Evolutionary conservation across 1,139 yeast genomes (phyloP), one percentile per base, ranked within the genome.

Genomic region (Yamadazyma pseudoaaseri): DNA sequence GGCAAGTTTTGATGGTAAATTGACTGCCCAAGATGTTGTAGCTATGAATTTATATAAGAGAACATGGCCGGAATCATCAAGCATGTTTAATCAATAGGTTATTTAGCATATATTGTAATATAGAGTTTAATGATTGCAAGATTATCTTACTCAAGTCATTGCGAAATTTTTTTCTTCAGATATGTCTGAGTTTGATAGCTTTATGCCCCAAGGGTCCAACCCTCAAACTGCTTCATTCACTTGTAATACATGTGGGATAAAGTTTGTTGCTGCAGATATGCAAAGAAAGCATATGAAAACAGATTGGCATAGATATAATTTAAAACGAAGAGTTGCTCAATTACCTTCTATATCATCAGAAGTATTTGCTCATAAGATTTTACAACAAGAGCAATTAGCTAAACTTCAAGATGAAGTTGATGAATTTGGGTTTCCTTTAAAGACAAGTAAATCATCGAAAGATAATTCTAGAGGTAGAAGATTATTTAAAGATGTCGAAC

Each of bases 11-110:
- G 97, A 94, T 56, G 94, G 94, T 37, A 86, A 82, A 52, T 70
- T 94, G 50, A 79, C 86, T 30, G 86, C 97, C 0, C 97, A 90
- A 62, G 98, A 94, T 60, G 81, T 87, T 10, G 81, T 92, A 28
- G 97, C 90, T 20, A 87, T 94, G 97, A 82, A 96, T 28, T 64
- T 94, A 49, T 92, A 85, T 66, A 90, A 86, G 65, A 80, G 98
- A 52, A 82, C 84, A 39, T 94, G 97, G 97, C 97, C 97, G 25
- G 73, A 62, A 37, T 50, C 58, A 28, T 66, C 76, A 7, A 43
- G 49, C 16, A 41, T 51, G 43, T 67, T 67, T 63, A 47, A 51
- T 22, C 55, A 52, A 22, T 54, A 22, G 25, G n/a, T 22, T 22
- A 18, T 18, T 7, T 22, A 22, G 25, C 25, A 22, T 22, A 18